These are phyloP conservation scores for Uncinocarpus reesii DNA, from an alignment of 2,329 filamentous ascomycete species.

Conservation along the genomic window DNA sequence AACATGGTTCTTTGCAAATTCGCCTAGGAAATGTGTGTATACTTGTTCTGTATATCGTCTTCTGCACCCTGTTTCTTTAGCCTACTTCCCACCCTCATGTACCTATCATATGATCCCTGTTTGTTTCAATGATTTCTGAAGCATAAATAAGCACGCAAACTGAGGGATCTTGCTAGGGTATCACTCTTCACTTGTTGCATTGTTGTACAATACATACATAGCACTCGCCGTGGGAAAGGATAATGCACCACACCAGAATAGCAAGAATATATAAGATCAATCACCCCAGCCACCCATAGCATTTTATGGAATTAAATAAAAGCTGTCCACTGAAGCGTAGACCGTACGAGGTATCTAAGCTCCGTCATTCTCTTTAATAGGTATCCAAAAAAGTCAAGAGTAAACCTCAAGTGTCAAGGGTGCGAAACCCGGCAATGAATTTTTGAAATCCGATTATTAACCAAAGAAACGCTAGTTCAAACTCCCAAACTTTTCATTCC, in stretches of 20 bases:
- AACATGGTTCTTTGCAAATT: not conserved
- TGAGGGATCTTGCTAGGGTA: no score
- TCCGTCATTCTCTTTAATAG: not conserved
- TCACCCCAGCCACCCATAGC: not conserved
- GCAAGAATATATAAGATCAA: no score
- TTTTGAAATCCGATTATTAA: not conserved
- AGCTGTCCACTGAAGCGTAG: not conserved
- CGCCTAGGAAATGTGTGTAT: not conserved
- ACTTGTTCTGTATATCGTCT: not conserved
- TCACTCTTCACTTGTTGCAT: no score
- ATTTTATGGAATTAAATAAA: not conserved
- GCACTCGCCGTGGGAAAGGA: no score
- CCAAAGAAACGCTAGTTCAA: not conserved
- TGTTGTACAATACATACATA: no score
- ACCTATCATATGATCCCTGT: no score
- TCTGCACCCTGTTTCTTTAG: not conserved
- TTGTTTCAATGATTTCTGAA: no score
- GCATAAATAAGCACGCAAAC: no score
- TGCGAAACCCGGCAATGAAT: not conserved
- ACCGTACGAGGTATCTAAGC: not conserved
- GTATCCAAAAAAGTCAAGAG: not conserved
- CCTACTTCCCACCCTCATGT: no score
- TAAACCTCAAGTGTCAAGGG: not conserved
- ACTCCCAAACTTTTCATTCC: constrained; percentile 7
- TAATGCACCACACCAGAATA: no score